Conservation (phyloP, 2,329 filamentous ascomycete species). For the Paecilomyces niveus region DNA sequence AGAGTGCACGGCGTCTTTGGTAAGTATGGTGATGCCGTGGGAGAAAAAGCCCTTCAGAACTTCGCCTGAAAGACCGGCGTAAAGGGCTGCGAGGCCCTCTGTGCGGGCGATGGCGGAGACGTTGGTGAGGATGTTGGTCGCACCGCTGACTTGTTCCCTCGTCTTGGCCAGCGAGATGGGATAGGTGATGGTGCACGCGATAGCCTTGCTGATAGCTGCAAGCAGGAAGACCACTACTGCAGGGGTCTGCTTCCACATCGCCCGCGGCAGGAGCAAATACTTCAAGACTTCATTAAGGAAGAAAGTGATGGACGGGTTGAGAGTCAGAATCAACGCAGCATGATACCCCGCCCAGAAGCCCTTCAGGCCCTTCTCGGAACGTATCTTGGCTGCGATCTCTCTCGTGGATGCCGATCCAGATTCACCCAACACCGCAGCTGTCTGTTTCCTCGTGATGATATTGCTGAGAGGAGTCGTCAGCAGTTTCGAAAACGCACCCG, state of each 20-base stretch:
- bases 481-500: conserved; percentile 66
- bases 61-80: conserved; percentile 69
- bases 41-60: conserved; percentile 77
- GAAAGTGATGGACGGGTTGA: conserved; percentile 84
- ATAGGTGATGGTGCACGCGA: conserved; percentile 71
- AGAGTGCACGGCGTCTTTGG: conserved; percentile 71
- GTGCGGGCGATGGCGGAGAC: conserved; percentile 50
- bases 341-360: conserved; percentile 89
- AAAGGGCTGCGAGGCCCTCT: conserved; percentile 64
- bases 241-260: conserved; percentile 47
- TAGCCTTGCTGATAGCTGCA: conserved; percentile 71
- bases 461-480: conserved; percentile 77
- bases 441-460: conserved; percentile 76
- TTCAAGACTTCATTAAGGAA: conserved; percentile 70
- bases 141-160: conserved; percentile 56
- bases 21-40: conserved; percentile 80
- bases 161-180: conserved; percentile 83
- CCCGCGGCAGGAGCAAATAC: conserved; percentile 49
- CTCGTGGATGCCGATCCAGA: conserved; percentile 33
- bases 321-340: conserved; percentile 67
- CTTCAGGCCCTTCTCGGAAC: conserved; percentile 59
- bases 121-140: conserved; percentile 53
- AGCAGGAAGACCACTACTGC: conserved; percentile 54
- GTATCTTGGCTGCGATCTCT: conserved; percentile 59
- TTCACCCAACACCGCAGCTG: conserved; percentile 42